phyloP scores from a whole-genome alignment of 2,329 filamentous ascomycete species.

The Arthroderma uncinatum region DNA sequence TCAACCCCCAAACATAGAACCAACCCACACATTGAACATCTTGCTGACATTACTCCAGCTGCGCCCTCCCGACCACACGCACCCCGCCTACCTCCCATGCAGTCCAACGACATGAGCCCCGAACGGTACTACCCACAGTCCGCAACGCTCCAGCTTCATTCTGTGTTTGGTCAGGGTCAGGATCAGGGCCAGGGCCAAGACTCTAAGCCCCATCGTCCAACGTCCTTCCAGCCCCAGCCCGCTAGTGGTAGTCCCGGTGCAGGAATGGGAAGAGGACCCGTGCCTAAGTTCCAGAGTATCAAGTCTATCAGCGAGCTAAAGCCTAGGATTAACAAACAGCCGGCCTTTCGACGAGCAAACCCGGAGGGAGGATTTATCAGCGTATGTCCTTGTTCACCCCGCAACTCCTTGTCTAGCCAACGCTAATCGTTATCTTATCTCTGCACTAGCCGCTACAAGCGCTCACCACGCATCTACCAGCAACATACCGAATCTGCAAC shows the following conservation, averaged over 20 bases:
- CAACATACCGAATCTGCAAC: conserved; percentile 97
- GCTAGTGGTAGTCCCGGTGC: conserved; percentile 25
- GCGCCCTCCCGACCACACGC: conserved; percentile 36
- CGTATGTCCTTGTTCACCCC: conserved; percentile 43
- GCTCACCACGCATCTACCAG: conserved; percentile 80
- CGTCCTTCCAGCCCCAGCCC: conserved; percentile 35
- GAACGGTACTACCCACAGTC: conserved; percentile 63
- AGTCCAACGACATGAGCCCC: conserved; percentile 54
- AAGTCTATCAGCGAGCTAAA: conserved; percentile 61
- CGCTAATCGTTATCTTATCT: conserved; percentile 10
- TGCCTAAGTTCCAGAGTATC: conserved; percentile 80
- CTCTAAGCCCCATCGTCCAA: conserved; percentile 39
- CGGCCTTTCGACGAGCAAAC: conserved; percentile 82
- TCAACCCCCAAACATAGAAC: neutral
- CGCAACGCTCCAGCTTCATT: conserved; percentile 59
- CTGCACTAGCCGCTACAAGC: conserved; percentile 72
- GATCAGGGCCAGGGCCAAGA: conserved; percentile 42
- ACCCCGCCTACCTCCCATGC: conserved; percentile 65
- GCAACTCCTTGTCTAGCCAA: conserved; percentile 15
- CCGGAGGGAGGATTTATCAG: conserved; percentile 98
- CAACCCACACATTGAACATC: neutral
- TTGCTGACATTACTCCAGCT: conserved; percentile 11
- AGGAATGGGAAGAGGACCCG: conserved; percentile 46
- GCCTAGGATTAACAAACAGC: conserved; percentile 75
- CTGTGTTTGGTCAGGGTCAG: conserved; percentile 42